A percentile compares a stretch with the other conserved stretches of the same genome.
These are phyloP conservation scores for Sporothrix luriei DNA, from an alignment of 2,329 filamentous ascomycete genomes.

Conservation along the genomic window DNA sequence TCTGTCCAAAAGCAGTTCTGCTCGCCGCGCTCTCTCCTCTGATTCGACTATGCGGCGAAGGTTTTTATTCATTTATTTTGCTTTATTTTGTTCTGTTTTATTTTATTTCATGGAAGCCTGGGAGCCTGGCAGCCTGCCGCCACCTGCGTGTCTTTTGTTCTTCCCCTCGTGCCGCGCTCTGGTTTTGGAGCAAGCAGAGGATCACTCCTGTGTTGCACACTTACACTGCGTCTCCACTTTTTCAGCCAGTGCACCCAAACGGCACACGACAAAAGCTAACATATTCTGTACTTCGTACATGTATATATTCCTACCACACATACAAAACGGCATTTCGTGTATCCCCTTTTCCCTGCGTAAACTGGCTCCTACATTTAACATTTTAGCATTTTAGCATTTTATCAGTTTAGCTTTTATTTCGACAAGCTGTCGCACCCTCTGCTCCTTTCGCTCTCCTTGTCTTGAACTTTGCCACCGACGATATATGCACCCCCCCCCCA, in stretches of 20 bases:
- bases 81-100: no score
- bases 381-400: background rate
- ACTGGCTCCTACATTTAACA: background rate
- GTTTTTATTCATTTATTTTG: no score
- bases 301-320: background rate
- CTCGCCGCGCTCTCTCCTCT: background rate
- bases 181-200: no score
- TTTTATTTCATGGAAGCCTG: background rate
- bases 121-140: constrained; percentile 13
- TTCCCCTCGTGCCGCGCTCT: no score
- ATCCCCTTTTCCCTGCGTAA: background rate
- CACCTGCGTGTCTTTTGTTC: background rate
- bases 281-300: no score
- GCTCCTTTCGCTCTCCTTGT: background rate
- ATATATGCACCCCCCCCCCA: background rate
- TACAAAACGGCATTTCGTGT: background rate
- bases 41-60: background rate
- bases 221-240: constrained; percentile 4
- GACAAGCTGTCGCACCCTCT: background rate
- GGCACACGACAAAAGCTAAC: background rate
- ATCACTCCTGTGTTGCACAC: no score
- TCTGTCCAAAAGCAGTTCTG: constrained; percentile 5
- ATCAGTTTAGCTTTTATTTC: background rate
- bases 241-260: background rate
- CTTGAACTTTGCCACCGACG: background rate